Base-by-base conservation (phyloP, 306 rosid species). In the Cajanus cajan region DNA sequence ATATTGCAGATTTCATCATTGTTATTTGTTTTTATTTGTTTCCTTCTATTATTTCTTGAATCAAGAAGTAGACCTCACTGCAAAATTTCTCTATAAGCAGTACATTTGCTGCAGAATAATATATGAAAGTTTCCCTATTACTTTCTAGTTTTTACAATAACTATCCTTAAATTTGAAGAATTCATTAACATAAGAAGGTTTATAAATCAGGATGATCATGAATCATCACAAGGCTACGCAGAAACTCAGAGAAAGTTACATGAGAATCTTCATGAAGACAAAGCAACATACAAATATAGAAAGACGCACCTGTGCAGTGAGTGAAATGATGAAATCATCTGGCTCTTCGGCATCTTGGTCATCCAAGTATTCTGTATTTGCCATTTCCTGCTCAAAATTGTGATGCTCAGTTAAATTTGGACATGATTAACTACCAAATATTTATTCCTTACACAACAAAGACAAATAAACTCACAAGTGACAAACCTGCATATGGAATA, bases 341-440 rank as follows among this genome's bases (percentile, higher is more conserved):
- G 99, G 99, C 84, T 96, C 99, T 87, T 96, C 99, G 58, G 99
- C 98, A 83, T 93, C 99, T 88, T 93, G 96, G 85, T 96, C 96
- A 73, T 96, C 99, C 93, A 89, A 76, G 87, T 93, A 96, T 78
- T 93, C 97, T 77, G 94, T 87, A 78, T 86, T 89, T 80, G 90
- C 85, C 97, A 96, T 96, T 82, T 93, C 97, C 99, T 96, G 91
- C 85, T 55, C 70, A 81, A 86, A 80, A 37, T 74, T 67, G 78
- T 63, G 74, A 86, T 39, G 77, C 69, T 76, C 73, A 55, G 77
- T 40, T 37, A 47, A 65, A 64, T 73, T 71, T 10, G 78, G 69
- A 44, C 58, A 66, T 21, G 67, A 40, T 78, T 55, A 45, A 52
- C 51, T 41, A 58, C 24, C 47, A 40, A 37, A 25, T 16, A 22